A percentile compares a stretch with the other conserved stretches of the same genome.
Evolutionary conservation across 768 basidiomycete species (phyloP).

Genomic region (Thelephora ganbajun): DNA sequence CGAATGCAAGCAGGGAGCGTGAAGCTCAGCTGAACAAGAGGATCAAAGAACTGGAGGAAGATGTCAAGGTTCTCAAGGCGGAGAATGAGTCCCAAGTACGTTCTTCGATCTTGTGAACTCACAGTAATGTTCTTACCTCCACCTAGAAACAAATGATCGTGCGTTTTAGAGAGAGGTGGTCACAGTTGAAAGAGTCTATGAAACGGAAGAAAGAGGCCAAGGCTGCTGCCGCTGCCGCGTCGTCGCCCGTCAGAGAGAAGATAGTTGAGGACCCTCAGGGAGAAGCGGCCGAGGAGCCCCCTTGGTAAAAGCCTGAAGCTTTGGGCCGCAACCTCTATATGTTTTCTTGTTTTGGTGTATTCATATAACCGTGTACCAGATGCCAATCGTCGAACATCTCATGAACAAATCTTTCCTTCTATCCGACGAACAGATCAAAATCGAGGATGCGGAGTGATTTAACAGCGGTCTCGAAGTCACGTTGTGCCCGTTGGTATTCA

Average conservation of each 20-base stretch:
- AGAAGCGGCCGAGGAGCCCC: conserved; percentile 40
- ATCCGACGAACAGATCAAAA: conserved; percentile 54
- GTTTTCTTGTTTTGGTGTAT: too few relatives aligned
- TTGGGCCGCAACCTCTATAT: too few relatives aligned
- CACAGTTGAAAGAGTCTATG: conserved; percentile 78
- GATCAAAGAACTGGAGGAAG: conserved; percentile 71
- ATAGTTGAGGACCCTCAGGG: conserved; percentile 56
- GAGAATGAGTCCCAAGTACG: conserved; percentile 80
- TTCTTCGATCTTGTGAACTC: conserved; percentile 8
- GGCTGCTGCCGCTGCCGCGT: conserved; percentile 37
- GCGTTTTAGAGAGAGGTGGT: conserved; percentile 79
- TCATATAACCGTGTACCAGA: too few relatives aligned
- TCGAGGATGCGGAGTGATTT: conserved; percentile 52
- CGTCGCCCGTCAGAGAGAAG: conserved; percentile 38
- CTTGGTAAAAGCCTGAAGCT: too few relatives aligned
- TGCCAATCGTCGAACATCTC: too few relatives aligned
- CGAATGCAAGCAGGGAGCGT: conserved; percentile 38
- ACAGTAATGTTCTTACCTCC: conserved; percentile 5
- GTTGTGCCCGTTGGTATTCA: conserved; percentile 21
- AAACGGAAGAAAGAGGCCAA: conserved; percentile 74
- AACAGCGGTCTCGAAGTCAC: conserved; percentile 41
- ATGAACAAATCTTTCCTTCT: too few relatives aligned
- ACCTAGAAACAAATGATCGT: conserved; percentile 67
- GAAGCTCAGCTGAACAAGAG: conserved; percentile 34
- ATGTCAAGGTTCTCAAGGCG: conserved; percentile 40